Evolutionary conservation across 331 rosid species (phyloP).

Genomic region (Quercus phellos): DNA sequence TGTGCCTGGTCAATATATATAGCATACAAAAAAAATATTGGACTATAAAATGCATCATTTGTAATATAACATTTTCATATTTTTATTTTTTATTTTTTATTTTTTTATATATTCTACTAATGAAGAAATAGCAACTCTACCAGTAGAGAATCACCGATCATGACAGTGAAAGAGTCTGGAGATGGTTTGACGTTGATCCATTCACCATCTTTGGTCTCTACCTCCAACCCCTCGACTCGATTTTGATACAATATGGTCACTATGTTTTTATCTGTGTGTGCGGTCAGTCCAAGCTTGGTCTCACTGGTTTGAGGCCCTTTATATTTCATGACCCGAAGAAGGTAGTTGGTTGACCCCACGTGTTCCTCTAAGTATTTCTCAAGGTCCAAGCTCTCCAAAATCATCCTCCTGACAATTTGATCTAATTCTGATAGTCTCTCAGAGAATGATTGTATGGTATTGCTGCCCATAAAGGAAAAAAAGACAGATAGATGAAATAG

Average conservation of each 20-base stretch:
- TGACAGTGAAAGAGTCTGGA: conserved; percentile 40
- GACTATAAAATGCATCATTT: too few relatives aligned
- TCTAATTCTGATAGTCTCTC: conserved; percentile 51
- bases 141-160: conserved; percentile 70
- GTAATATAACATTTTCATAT: too few relatives aligned
- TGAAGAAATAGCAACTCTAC: conserved; percentile 26
- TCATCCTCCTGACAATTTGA: conserved; percentile 50
- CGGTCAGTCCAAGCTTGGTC: conserved; percentile 38
- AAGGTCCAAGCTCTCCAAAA: conserved; percentile 56
- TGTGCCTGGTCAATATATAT: too few relatives aligned
- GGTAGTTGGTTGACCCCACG: conserved; percentile 60
- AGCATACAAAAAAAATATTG: too few relatives aligned
- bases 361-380: conserved; percentile 69
- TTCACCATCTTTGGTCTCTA: conserved; percentile 48
- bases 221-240: conserved; percentile 60
- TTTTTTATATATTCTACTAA: neutral
- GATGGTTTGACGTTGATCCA: conserved; percentile 60
- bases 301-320: conserved; percentile 51
- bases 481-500: neutral
- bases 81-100: neutral
- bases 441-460: conserved; percentile 43
- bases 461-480: conserved; percentile 28
- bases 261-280: conserved; percentile 66
- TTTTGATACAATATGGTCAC: conserved; percentile 64
- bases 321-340: conserved; percentile 67